Base-by-base conservation (phyloP, 805 yeast genomes). In the Yarrowia phangngaensis region DNA sequence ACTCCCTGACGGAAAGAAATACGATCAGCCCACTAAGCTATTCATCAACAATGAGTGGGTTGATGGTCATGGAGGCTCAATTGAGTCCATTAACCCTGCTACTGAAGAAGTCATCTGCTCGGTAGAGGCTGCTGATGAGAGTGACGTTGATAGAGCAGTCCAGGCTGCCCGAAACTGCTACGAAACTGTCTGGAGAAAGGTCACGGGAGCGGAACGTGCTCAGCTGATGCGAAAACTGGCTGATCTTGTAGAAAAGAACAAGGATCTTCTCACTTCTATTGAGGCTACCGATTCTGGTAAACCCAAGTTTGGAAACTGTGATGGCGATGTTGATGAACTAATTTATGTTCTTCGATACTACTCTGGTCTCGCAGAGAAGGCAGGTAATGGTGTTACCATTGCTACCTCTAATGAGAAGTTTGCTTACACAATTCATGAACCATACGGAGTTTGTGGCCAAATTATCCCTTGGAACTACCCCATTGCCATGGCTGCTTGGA, bases 381-480 rank as follows among this genome's bases (percentile, higher is more conserved):
- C 84, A 56, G 75, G 73, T 56, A 96, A 95, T 59, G 58, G 56
- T 6, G 74, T 79, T 56, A 67, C 80, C 52, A 75, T 85, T 52
- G 85, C 85, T 65, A 80, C 94, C 41, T 90, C 89, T 54, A 65
- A 68, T 51, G 70, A 78, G 41, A 85, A 84, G 67, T 79, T 88
- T 65, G 77, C 78, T 54, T 86, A 82, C 70, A 81, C 90, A 56
- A 78, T 80, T 66, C 82, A 83, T 67, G 95, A 88, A 69, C 95
- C 97, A 52, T 71, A 85, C 60, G 97, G 96, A 64, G 96, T 89
- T 36, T 86, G 95, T 66, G 97, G 95, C 52, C 95, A 86, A 68
- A 84, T 89, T 63, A 88, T 89, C 57, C 96, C 97, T 58, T 89
- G 97, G 97, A 89, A 89, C 72, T 89, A 87, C 79, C 97, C 97